Evolutionary conservation across 805 yeast species (phyloP).

Genomic region (Myxozyma mucilagina): DNA sequence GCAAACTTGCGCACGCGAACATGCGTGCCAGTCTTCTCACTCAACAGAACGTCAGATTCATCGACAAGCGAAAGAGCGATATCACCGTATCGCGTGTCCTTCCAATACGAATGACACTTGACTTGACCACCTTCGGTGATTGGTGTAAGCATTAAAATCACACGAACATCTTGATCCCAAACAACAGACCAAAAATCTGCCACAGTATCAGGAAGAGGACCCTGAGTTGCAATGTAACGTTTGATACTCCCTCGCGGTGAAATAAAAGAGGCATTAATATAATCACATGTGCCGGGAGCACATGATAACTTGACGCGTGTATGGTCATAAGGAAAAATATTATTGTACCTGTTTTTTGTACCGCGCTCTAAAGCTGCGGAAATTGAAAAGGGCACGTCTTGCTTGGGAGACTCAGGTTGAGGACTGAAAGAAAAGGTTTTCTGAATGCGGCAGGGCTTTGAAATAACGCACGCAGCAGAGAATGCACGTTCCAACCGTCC

Average conservation of each 20-base stretch:
- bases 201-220: slow-evolving; percentile 77
- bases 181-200: slow-evolving; percentile 84
- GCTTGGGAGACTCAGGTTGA: neutral
- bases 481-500: slow-evolving; percentile 57
- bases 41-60: slow-evolving; percentile 28
- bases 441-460: neutral
- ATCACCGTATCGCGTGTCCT: slow-evolving; percentile 52
- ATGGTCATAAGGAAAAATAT: slow-evolving; percentile 84
- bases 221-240: slow-evolving; percentile 87
- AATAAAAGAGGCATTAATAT: slow-evolving; percentile 83
- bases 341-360: slow-evolving; percentile 80
- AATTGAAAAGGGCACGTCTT: slow-evolving; percentile 7
- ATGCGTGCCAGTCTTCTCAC: slow-evolving; percentile 24
- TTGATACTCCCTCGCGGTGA: slow-evolving; percentile 41
- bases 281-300: slow-evolving; percentile 47
- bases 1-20: slow-evolving; percentile 48
- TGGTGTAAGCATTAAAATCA: slow-evolving; percentile 76
- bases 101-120: slow-evolving; percentile 90
- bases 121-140: slow-evolving; percentile 76
- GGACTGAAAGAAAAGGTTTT: neutral
- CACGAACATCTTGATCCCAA: slow-evolving; percentile 61
- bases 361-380: slow-evolving; percentile 77
- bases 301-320: slow-evolving; percentile 65
- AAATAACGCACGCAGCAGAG: slow-evolving; percentile 4
- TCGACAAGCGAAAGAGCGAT: slow-evolving; percentile 35